Evolutionary conservation across 2,329 filamentous ascomycete species (phyloP), one percentile per base, ranked within the genome.

Genomic region (Verticillium klebahnii): DNA sequence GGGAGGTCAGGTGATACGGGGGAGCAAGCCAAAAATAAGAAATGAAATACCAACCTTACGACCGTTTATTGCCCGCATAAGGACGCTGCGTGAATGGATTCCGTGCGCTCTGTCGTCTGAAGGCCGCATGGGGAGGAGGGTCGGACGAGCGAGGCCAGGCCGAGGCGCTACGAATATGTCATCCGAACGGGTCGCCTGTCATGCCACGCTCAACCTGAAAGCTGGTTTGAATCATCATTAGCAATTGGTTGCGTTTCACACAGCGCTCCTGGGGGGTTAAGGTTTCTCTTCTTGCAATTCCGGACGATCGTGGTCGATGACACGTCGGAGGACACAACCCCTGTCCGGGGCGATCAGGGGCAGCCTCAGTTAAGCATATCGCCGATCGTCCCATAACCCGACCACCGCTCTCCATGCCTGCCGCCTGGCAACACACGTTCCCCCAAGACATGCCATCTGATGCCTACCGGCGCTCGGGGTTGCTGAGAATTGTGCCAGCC

Each of bases 221-320:
- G 34, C 9, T 7, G 5, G 45, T 50, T n/a, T 23, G 19, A 50
- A 11, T 23, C 19, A 14, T 23, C 45, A 50, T 23, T 23, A 23
- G 45, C n/a, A 23, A 50, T 23, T 50, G 5, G n/a, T 19, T 23
- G 19, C 45, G 45, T 50, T 50, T 50, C 45, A 50, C 23, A 11
- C n/a, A 25, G 2, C 45, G n/a, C 45, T 23, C 45, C 45, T 50
- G 19, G 45, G 9, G 45, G n/a, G 45, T 23, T 23, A 23, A 50
- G 9, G 45, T 50, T 50, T 50, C 45, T 50, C n/a, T 50, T 50
- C 9, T 50, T 25, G 45, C 45, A 23, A 50, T 54, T 54, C 23
- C 23, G 29, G n/a, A 45, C 32, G n/a, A n/a, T 54, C 40, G 58
- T 50, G 25, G 58, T 37, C 39, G 58, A 54, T 59, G 58, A 59